Conservation (phyloP, 2,329 filamentous ascomycete species). For the Talaromyces atroroseus region DNA sequence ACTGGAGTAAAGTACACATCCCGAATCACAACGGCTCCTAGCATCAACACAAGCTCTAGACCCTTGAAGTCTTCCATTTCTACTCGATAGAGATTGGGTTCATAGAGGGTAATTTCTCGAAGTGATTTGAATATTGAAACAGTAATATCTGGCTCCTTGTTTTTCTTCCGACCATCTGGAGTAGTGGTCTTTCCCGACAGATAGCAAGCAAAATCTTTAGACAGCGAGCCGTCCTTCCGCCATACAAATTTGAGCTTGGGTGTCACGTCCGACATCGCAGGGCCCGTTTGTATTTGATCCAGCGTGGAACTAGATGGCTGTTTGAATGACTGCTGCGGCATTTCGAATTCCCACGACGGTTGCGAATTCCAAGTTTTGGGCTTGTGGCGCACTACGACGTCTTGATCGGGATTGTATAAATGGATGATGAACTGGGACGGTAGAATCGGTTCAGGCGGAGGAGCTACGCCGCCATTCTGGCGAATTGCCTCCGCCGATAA, state of each 20-base stretch:
- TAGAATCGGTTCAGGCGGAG: constrained; percentile 64
- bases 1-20: constrained; percentile 60
- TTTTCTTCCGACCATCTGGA: constrained; percentile 60
- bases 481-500: constrained; percentile 77
- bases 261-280: constrained; percentile 49
- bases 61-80: constrained; percentile 94
- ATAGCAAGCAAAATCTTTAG: constrained; percentile 83
- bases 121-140: constrained; percentile 77
- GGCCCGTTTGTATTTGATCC: constrained; percentile 65
- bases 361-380: constrained; percentile 74
- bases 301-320: constrained; percentile 71
- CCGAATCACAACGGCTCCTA: constrained; percentile 56
- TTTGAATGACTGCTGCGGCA: constrained; percentile 80
- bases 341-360: constrained; percentile 84
- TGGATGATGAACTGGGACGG: constrained; percentile 77
- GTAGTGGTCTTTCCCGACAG: constrained; percentile 71
- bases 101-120: constrained; percentile 80
- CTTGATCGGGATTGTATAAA: constrained; percentile 90
- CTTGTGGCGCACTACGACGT: constrained; percentile 62
- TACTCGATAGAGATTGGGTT: constrained; percentile 83
- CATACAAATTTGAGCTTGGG: constrained; percentile 81
- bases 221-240: constrained; percentile 80
- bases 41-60: constrained; percentile 71
- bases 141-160: constrained; percentile 90
- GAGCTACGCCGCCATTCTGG: constrained; percentile 59